Base-by-base conservation (phyloP, 1,284 basidiomycete genomes). In the Cystobasidiaceae sp. region DNA sequence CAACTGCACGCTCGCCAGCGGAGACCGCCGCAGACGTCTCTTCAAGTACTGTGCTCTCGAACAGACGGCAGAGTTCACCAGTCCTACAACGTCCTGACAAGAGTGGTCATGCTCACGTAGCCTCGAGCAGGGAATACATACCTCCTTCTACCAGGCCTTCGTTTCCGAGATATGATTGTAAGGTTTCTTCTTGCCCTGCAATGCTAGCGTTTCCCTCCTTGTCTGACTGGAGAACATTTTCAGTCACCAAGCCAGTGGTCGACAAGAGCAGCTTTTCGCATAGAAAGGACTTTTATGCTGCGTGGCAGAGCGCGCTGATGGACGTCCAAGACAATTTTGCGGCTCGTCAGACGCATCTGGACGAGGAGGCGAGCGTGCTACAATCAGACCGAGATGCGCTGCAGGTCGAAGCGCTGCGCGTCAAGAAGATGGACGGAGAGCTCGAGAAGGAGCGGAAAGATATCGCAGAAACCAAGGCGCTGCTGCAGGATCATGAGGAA, bases 401-500 rank as follows among this genome's bases (percentile, higher is more conserved):
- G 44, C 15, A 19, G 15, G 48, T 27, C 4, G 58, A 46, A 15
- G 58, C 27, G 3, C 19, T 33, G n/a, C 52, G 32, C 3, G 28
- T 64, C 19, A 23, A 55, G 32, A 43, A 44, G 11, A 21, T 45
- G 13, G 27, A 55, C 1, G 13, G 19, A 17, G 27, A 32, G 28
- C 27, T 55, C 9, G 39, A 48, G 25, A 52, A 64, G 11, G 49
- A 56, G n/a, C 32, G 43, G 3, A 41, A 25, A 11, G 28, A 23
- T 15, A 49, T 41, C 23, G 41, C 13, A 17, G 37, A 51, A 23
- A 43, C 44, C 4, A 52, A 37, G 46, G 34, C 25, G 8, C 33
- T 62, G 39, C 60, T 46, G 27, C 39, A 33, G 19, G 61, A 64
- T 51, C 61, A 64, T 32, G 61, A 64, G 33, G 52, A 64, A 37